Conservation (phyloP, 176 grass and related monocot species). For the sorghum (Sorghum bicolor) region Sorghum_bicolor_NCBIv3 NC_012872.2:52276001-52276500, state of each 20-base stretch:
- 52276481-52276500: constrained; percentile 89
- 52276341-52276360: constrained; percentile 90
- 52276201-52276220: constrained; percentile 70
- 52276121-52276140: constrained; percentile 79
- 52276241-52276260: constrained; percentile 97
- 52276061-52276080: constrained; percentile 74
- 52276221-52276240: constrained; percentile 89
- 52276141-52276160: constrained; percentile 91
- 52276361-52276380: constrained; percentile 64
- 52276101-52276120: constrained; percentile 77
- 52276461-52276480: constrained; percentile 91
- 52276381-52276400: constrained; percentile 67
- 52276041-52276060: constrained; percentile 48
- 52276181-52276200: constrained; percentile 95
- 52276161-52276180: constrained; percentile 75
- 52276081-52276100: constrained; percentile 91
- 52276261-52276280: constrained; percentile 88
- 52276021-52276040: constrained; percentile 80
- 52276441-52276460: constrained; percentile 89
- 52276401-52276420: constrained; percentile 64
- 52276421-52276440: constrained; percentile 76
- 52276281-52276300: constrained; percentile 96
- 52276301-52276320: constrained; percentile 89
- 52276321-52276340: constrained; percentile 95
- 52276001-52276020: constrained; percentile 77